Conservation (phyloP, 768 basidiomycete species). For the Russula sp. region DNA sequence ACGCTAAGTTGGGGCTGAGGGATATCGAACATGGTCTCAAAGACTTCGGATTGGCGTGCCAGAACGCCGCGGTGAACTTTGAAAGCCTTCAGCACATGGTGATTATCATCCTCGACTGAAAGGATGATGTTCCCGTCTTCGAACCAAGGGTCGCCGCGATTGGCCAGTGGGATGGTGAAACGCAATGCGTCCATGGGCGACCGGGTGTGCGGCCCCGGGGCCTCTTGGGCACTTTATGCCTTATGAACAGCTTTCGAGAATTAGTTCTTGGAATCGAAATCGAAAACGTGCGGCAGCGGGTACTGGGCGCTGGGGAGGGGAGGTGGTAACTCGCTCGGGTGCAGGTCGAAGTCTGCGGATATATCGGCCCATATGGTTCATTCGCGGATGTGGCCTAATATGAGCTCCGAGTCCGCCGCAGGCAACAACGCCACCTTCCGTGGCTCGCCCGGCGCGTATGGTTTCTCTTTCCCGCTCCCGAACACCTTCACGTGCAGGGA, state of each 20-base stretch:
- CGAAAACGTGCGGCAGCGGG: no score
- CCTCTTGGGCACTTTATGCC: background rate
- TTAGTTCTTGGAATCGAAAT: background rate
- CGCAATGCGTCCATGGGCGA: slow-evolving; percentile 1
- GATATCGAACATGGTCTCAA: slow-evolving; percentile 47
- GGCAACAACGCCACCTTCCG: background rate
- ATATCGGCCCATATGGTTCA: no score
- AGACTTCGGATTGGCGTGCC: slow-evolving; percentile 50
- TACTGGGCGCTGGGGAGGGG: background rate
- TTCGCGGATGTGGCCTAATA: background rate
- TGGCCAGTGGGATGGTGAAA: slow-evolving; percentile 8
- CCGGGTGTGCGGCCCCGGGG: background rate
- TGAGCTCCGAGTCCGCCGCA: background rate
- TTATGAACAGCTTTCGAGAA: background rate
- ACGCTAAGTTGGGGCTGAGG: slow-evolving; percentile 30
- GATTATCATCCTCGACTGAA: slow-evolving; percentile 29
- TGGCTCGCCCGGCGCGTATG: background rate
- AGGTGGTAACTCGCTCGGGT: background rate
- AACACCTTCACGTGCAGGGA: slow-evolving; percentile 32
- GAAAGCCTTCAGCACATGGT: slow-evolving; percentile 34
- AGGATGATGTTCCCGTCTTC: slow-evolving; percentile 55
- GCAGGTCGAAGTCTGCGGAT: background rate
- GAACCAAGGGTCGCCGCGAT: slow-evolving; percentile 45
- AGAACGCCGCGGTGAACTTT: slow-evolving; percentile 42
- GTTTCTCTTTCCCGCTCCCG: slow-evolving; percentile 23